phyloP scores from a whole-genome alignment of 2,329 filamentous ascomycete genomes.

The Cladophialophora bantiana region DNA sequence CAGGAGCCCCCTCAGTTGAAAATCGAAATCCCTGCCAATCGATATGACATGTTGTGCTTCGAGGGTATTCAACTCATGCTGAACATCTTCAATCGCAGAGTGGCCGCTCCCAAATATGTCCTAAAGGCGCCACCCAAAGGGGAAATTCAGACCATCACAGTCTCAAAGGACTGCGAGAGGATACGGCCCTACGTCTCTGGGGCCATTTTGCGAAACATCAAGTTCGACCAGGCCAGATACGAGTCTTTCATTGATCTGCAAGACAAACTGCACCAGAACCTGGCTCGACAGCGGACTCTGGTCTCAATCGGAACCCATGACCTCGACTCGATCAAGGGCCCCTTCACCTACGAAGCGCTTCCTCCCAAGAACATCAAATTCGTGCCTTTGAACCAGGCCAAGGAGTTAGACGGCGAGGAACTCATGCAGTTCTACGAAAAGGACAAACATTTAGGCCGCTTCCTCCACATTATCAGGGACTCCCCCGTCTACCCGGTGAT shows the following conservation, averaged over 20 bases:
- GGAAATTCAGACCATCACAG: conserved; percentile 79
- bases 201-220: conserved; percentile 87
- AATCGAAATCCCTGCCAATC: conserved; percentile 97
- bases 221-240: conserved; percentile 89
- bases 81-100: conserved; percentile 87
- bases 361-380: conserved; percentile 93
- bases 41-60: conserved; percentile 92
- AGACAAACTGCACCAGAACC: conserved; percentile 96
- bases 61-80: conserved; percentile 95
- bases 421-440: conserved; percentile 94
- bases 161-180: conserved; percentile 75
- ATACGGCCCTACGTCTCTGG: conserved; percentile 89
- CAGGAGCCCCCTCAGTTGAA: conserved; percentile 92
- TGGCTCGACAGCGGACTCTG: conserved; percentile 88
- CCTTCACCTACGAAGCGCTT: conserved; percentile 95
- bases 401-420: conserved; percentile 84
- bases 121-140: conserved; percentile 75
- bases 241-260: conserved; percentile 97
- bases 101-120: conserved; percentile 78
- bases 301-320: conserved; percentile 99
- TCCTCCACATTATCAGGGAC: conserved; percentile 92
- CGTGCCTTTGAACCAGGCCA: conserved; percentile 85
- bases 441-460: conserved; percentile 89
- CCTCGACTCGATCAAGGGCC: conserved; percentile 88
- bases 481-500: conserved; percentile 95